Base-by-base conservation (phyloP, 2,329 filamentous ascomycete genomes). In the Catunica adiposa region DNA sequence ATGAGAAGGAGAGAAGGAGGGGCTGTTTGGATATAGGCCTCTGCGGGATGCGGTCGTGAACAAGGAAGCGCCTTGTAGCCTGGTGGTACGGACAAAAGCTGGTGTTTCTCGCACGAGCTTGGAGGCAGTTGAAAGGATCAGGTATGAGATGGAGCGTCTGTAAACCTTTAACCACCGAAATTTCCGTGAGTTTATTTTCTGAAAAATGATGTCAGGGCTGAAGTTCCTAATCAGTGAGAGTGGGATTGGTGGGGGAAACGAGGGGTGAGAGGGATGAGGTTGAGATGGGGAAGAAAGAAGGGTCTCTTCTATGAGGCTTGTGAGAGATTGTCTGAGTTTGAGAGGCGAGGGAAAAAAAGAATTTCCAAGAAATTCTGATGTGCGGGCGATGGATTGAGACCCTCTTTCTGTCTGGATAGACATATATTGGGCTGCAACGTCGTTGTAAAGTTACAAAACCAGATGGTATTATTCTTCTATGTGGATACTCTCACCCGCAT, bases 1-100 rank as follows among this genome's bases (percentile, higher is more conserved):
- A 34, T 25, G 25, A 50, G 55, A n/a, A n/a, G n/a, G n/a, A n/a
- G n/a, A 34, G 23, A 53, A 57, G 51, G 55, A 57, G 55, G 55
- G 50, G 55, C 26, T 54, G 37, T 29, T 44, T 17, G 34, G 48
- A 40, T 55, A 51, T 40, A 26, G 54, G 26, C 31, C 54, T 50
- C 46, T 46, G 44, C 54, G 54, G 54, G 54, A 40, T 51, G 54
- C 44, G 34, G 17, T 38, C 29, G 31, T 55, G 20, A 51, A 55
- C 54, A 55, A 55, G 54, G 54, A 55, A 42, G 15, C 40, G 54
- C 44, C 54, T 55, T 48, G 54, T 51, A 55, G 22, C 22, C 44
- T 31, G 46, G 54, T 51, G 34, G 44, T 51, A 55, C 46, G 46
- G 42, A 40, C 23, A 51, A 29, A 46, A 5, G 14, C 37, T 17